These are phyloP conservation scores for Saccharomyces uvarum DNA, from an alignment of 1,139 yeast genomes.

Conservation along the genomic window DNA sequence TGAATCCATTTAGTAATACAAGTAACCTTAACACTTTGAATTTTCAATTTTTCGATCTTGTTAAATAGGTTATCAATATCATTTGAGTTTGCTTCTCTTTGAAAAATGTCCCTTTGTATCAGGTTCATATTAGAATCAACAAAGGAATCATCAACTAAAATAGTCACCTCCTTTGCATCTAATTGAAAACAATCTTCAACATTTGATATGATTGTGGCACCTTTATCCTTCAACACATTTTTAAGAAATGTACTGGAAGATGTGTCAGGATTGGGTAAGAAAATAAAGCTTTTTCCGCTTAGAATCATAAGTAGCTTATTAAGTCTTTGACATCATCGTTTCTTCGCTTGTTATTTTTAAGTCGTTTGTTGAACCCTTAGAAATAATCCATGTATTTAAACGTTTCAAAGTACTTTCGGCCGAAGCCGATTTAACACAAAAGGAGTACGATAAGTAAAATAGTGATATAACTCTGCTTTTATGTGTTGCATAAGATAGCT, in stretches of 20 bases:
- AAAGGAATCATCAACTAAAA: constrained; percentile 22
- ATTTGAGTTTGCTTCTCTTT: constrained; percentile 13
- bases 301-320: constrained; percentile 11
- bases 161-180: constrained; percentile 3
- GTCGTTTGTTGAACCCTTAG: background rate
- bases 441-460: background rate
- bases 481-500: background rate
- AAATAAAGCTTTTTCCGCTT: constrained; percentile 14
- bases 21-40: constrained; percentile 12
- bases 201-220: constrained; percentile 30
- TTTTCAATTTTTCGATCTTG: constrained; percentile 7
- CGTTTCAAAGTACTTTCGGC: background rate
- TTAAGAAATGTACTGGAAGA: constrained; percentile 13
- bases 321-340: background rate
- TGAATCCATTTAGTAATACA: constrained; percentile 14
- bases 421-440: background rate
- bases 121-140: constrained; percentile 11
- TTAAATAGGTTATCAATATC: constrained; percentile 13
- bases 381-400: background rate
- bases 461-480: background rate
- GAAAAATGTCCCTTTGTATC: constrained; percentile 12
- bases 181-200: background rate
- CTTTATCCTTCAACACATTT: constrained; percentile 24
- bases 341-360: background rate
- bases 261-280: constrained; percentile 21